Evolutionary conservation across 2,329 filamentous ascomycete genomes (phyloP).

Genomic region (Westerdykella aurantiaca): DNA sequence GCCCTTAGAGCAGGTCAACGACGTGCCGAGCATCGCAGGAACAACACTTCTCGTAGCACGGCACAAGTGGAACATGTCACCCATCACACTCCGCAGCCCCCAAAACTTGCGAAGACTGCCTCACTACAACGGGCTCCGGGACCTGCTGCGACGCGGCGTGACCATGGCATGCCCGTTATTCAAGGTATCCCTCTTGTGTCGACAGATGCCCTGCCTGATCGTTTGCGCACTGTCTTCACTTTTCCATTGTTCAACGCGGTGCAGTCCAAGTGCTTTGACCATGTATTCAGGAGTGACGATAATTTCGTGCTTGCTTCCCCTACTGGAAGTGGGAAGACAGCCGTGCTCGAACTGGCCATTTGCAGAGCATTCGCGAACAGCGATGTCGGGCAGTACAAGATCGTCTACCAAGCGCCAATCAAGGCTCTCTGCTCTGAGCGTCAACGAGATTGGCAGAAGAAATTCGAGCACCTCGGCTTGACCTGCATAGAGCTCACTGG

Average conservation of each 20-base stretch:
- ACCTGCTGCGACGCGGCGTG: slow-evolving; percentile 1
- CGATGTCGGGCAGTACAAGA: slow-evolving; percentile 62
- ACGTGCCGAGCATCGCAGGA: slow-evolving; percentile 5
- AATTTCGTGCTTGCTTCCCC: slow-evolving; percentile 78
- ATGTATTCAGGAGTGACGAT: slow-evolving; percentile 61
- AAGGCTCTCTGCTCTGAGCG: slow-evolving; percentile 77
- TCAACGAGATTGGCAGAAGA: slow-evolving; percentile 69
- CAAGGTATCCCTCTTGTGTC: slow-evolving; percentile 58
- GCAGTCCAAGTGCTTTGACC: slow-evolving; percentile 70
- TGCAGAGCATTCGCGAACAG: slow-evolving; percentile 60
- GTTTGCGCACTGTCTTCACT: slow-evolving; percentile 62
- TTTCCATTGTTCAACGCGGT: slow-evolving; percentile 75
- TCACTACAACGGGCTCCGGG: background rate
- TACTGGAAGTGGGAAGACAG: slow-evolving; percentile 82
- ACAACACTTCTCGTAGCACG: no score
- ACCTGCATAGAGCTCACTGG: slow-evolving; percentile 74
- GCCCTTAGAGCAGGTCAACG: slow-evolving; percentile 35
- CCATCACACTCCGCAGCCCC: slow-evolving; percentile 7
- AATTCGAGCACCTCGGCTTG: slow-evolving; percentile 63
- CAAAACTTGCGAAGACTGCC: slow-evolving; percentile 1
- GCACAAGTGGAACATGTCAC: background rate
- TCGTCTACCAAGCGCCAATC: slow-evolving; percentile 79
- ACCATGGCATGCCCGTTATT: slow-evolving; percentile 37
- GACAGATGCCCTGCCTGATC: slow-evolving; percentile 59
- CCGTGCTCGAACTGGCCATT: slow-evolving; percentile 73